Evolutionary conservation across 768 basidiomycete genomes (phyloP), one percentile per base, ranked within the genome.

Genomic region (Pisolithus microcarpus): DNA sequence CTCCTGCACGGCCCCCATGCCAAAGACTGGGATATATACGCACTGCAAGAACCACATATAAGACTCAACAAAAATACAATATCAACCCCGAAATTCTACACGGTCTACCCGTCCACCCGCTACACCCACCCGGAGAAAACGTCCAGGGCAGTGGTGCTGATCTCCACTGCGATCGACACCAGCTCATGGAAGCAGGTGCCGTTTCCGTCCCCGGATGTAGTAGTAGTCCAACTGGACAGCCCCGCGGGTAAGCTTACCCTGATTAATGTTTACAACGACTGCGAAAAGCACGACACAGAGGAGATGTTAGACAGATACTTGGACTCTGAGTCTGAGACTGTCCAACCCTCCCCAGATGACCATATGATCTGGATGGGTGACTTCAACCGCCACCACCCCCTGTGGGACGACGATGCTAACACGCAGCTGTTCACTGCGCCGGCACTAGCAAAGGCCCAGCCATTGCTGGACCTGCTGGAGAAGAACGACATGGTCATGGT

Each of bases 331-430:
- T 23, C 31, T 3, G 9, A 23, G 0, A 1, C 1, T 15, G 3
- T 51, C 15, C 4, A 34, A 5, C 42, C 48, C 3, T n/a, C 50
- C 0, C n/a, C 28, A 8, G 6, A 43, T 0, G 43, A 54, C n/a
- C 56, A 59, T n/a, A 28, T 61, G 34, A 21, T 64, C 11, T 63
- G 58, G 63, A 3, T 60, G 0, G 58, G 63, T 0, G 55, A 65
- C 54, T 65, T 65, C 52, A 64, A 64, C 38, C 38, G 51, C 6
- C 63, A 64, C 38, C 63, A 64, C 45, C 61, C 58, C 0, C 38
- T 57, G 1, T 65, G 63, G 61, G 62, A 64, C 5, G 49, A 58
- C 1, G 18, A 48, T 3, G 46, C 56, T 1, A 48, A 40, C 21
- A 21, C 10, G 4, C 48, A 48, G 13, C 51, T 63, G 0, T 57